A percentile compares a stretch with the other conserved stretches of the same genome.
Evolutionary conservation across 495 filamentous ascomycete genomes (phyloP).

Genomic region (Daldinia decipiens): DNA sequence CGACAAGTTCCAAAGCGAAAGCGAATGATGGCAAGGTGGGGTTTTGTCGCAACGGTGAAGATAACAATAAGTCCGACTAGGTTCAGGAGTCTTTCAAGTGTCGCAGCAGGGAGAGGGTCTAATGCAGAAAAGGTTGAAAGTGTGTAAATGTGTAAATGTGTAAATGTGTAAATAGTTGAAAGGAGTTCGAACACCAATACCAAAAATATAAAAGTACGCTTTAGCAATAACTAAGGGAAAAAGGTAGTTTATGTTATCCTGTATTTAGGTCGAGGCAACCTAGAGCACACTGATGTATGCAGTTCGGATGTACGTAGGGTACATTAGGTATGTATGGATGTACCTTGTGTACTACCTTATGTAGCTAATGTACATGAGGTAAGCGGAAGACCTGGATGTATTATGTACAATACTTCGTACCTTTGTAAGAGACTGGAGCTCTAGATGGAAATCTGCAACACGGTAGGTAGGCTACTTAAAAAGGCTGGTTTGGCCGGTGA

Average conservation of each 20-base stretch:
- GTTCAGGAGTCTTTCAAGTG: conserved; percentile 26
- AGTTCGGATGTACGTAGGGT: not conserved
- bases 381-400: no score
- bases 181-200: no score
- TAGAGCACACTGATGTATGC: conserved; percentile 2
- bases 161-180: conserved; percentile 16
- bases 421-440: no score
- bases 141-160: conserved; percentile 3
- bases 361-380: not conserved
- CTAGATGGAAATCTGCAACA: not conserved
- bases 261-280: conserved; percentile 13
- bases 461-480: conserved; percentile 2
- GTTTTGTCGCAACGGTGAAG: conserved; percentile 46
- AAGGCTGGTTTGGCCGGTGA: conserved; percentile 18
- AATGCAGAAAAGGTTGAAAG: conserved; percentile 6
- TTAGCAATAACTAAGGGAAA: conserved; percentile 7
- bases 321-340: not conserved
- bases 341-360: not conserved
- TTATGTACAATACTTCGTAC: not conserved
- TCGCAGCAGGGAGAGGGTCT: conserved; percentile 18
- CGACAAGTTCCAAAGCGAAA: conserved; percentile 40
- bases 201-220: conserved; percentile 13
- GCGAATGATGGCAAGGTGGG: conserved; percentile 42
- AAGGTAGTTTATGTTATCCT: conserved; percentile 18
- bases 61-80: conserved; percentile 44